Percentiles rank a stretch among this genome's conserved stretches.
Conservation (phyloP, 1,284 basidiomycete species). For the Heterobasidion annosum region DNA sequence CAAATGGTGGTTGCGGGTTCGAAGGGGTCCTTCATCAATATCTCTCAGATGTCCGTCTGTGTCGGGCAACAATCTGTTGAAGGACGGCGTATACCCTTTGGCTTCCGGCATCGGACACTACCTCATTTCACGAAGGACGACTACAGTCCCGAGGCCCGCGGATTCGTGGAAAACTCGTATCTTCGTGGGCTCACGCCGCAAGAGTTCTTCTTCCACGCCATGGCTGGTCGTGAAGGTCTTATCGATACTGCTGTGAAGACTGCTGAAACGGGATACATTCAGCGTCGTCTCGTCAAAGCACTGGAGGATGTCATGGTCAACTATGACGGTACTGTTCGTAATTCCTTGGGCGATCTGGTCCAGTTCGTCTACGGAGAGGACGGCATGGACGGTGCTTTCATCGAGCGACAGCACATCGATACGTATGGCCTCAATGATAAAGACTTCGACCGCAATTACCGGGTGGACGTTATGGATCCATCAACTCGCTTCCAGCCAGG, state of each 20-base stretch:
- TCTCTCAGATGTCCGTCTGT: conserved; percentile 99
- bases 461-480: conserved; percentile 86
- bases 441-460: conserved; percentile 86
- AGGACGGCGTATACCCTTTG: conserved; percentile 96
- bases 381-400: conserved; percentile 97
- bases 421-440: conserved; percentile 79
- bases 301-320: conserved; percentile 96
- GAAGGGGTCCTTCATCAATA: conserved; percentile 99
- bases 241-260: conserved; percentile 99
- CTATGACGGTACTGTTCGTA: conserved; percentile 97
- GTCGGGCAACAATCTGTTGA: conserved; percentile 99
- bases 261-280: conserved; percentile 98
- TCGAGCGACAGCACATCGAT: conserved; percentile 92
- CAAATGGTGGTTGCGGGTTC: conserved; percentile 99
- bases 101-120: conserved; percentile 92
- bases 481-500: conserved; percentile 72
- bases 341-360: conserved; percentile 91
- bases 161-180: conserved; percentile 99
- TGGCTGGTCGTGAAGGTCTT: conserved; percentile 98
- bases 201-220: conserved; percentile 99
- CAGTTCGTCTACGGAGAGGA: conserved; percentile 99
- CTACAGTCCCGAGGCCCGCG: conserved; percentile 96
- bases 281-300: conserved; percentile 96
- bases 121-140: conserved; percentile 99
- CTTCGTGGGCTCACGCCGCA: conserved; percentile 94